Conservation (phyloP, 2,329 filamentous ascomycete genomes). For the Fusarium fracticaudum region DNA sequence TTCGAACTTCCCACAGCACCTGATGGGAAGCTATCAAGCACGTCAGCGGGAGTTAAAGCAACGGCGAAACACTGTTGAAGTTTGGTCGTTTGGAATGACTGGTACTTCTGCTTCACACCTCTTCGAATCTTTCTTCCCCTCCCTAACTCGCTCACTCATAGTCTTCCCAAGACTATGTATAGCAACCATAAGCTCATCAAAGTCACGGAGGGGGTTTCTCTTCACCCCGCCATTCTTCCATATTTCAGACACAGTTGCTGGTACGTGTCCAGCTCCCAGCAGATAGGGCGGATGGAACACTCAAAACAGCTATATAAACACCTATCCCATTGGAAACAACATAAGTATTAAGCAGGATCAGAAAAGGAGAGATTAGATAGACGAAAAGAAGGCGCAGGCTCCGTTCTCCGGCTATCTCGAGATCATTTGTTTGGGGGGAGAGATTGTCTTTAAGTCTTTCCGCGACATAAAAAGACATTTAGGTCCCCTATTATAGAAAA, state of each 20-base stretch:
- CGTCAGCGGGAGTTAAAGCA: background rate
- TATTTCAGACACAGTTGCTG: background rate
- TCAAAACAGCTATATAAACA: background rate
- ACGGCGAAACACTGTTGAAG: background rate
- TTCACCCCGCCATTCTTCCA: constrained; percentile 1
- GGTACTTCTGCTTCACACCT: background rate
- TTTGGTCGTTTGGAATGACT: background rate
- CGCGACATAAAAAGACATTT: background rate
- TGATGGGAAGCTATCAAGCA: background rate
- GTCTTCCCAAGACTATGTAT: constrained; percentile 43
- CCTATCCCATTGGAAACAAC: background rate
- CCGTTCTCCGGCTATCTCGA: background rate
- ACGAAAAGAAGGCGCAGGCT: background rate
- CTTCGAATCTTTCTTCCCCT: background rate
- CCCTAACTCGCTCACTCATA: background rate
- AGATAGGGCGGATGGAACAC: background rate
- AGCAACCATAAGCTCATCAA: constrained; percentile 51
- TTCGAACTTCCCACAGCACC: background rate
- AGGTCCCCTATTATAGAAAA: background rate
- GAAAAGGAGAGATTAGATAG: background rate
- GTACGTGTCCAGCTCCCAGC: background rate
- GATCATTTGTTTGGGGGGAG: background rate
- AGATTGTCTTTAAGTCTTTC: background rate
- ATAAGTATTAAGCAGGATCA: background rate
- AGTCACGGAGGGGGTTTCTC: constrained; percentile 50